A percentile compares a stretch with the other conserved stretches of the same genome.
These are phyloP conservation scores for Berkeleyomyces rouxiae DNA, from an alignment of 2,329 filamentous ascomycete species.

Conservation along the genomic window DNA sequence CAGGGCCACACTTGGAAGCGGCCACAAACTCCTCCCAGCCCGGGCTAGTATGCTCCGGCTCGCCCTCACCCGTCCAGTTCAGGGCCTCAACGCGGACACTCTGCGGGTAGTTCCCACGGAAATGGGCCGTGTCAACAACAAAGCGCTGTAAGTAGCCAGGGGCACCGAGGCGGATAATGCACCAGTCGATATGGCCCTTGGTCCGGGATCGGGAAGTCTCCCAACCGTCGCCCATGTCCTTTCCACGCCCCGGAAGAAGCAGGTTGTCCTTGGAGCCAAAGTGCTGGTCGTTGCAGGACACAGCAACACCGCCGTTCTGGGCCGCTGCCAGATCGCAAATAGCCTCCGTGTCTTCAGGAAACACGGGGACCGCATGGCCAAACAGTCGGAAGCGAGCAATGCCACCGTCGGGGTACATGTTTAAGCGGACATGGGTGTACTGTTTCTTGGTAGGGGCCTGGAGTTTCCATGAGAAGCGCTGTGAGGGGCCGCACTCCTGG, in stretches of 20 bases:
- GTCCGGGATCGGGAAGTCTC: slow-evolving; percentile 62
- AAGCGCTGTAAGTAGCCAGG: slow-evolving; percentile 48
- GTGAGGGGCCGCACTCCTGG: slow-evolving; percentile 57
- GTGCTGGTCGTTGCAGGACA: slow-evolving; percentile 67
- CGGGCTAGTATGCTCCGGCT: slow-evolving; percentile 38
- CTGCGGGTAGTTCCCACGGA: slow-evolving; percentile 70
- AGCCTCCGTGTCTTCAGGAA: slow-evolving; percentile 46
- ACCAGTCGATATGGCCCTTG: slow-evolving; percentile 62
- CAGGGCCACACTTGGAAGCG: slow-evolving; percentile 53
- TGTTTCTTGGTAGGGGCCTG: slow-evolving; percentile 40
- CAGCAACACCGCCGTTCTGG: slow-evolving; percentile 60
- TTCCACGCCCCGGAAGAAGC: slow-evolving; percentile 59
- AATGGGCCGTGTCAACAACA: slow-evolving; percentile 67
- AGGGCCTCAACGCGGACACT: slow-evolving; percentile 52
- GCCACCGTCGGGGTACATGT: slow-evolving; percentile 76
- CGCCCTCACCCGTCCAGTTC: slow-evolving; percentile 34
- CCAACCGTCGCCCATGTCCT: slow-evolving; percentile 82
- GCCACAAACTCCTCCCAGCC: slow-evolving; percentile 51
- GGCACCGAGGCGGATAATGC: slow-evolving; percentile 57
- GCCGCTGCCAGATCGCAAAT: slow-evolving; percentile 63
- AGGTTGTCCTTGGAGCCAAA: slow-evolving; percentile 71
- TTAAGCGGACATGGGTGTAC: slow-evolving; percentile 64
- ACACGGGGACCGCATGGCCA: slow-evolving; percentile 59
- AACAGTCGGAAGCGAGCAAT: slow-evolving; percentile 68
- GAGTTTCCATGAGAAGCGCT: slow-evolving; percentile 58